Evolutionary conservation across 1,139 yeast species (phyloP), one percentile per base, ranked within the genome.

Genomic region (Yamadazyma atlantica): DNA sequence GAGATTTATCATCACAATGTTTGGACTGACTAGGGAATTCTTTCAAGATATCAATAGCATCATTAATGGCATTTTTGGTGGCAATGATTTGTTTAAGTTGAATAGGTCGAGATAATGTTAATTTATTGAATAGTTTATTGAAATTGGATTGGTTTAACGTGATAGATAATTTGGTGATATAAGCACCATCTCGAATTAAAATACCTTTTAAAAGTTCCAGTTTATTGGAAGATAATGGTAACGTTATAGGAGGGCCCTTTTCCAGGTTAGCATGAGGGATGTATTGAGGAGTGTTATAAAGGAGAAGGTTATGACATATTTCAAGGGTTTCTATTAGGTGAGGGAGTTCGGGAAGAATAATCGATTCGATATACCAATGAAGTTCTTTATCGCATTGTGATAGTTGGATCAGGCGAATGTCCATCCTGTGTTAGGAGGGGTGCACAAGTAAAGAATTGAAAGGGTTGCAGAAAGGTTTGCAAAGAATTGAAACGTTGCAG

Each of bases 181-280:
- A 60, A 1, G 66, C 62, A 0, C 76, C 76, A 42, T 71, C 75
- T 30, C 77, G 51, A 3, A 64, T 65, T 5, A 70, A 46, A 6
- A 69, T 62, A 0, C 77, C 77, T 40, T 70, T 69, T 16, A 71
- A 44, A 6, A 56, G 53, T 38, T 70, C 75, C 63, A 60, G 66
- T 39, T 66, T 66, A 22, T 60, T 55, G 15, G 66, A 56, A 1
- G 70, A 58, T 9, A 70, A 57, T 1, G 77, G 73, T 14, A 71
- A 52, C 40, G 67, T 71, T 23, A 69, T 55, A 1, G 70, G 44
- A 0, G 73, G 72, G 0, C 73, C 74, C 11, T 39, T 15, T 14
- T 25, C 28, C 7, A 33, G 37, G 4, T 31, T 33, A 4, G 38
- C 37, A 23, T 24, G 3, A 4, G 37, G 16, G 24, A 35, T 40